Base-by-base conservation (phyloP, 2,329 filamentous ascomycete species). In the Graphium sp. region DNA sequence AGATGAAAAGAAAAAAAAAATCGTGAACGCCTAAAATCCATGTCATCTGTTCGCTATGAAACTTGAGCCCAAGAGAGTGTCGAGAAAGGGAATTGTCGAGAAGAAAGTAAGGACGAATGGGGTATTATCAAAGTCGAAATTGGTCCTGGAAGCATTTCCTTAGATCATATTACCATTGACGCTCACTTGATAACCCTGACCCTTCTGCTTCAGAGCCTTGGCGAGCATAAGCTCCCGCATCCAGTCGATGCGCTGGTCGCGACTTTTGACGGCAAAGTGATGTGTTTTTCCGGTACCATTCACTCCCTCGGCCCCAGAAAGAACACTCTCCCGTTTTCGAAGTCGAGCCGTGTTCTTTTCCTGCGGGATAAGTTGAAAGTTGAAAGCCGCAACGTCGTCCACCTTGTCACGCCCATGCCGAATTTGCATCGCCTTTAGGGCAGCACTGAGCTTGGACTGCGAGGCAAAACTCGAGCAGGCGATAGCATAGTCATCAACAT, bases 161-260 rank as follows among this genome's bases (percentile, higher is more conserved):
- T 52, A 78, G 44, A 79, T 75, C 69, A 75, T 76, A 52, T 72
- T 76, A 24, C 81, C 81, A 45, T 87, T 87, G 37, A 85, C 71
- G 45, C 73, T 78, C 41, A 89, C 71, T 53, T 85, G 78, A 41
- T 78, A 87, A 12, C 82, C 82, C 41, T 83, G 74, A 26, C 70
- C 74, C 64, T 85, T 89, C 53, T 83, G 77, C 59, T 75, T 80
- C 47, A 83, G 58, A 12, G 82, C 82, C 58, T 89, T 89, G 30
- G 82, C 82, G 25, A 91, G 69, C 82, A 91, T 91, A 35, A 91
- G 58, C 62, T 91, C 82, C 31, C 82, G 66, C 82, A 91, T 91
- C 89, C 89, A 98, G 49, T 94, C 87, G 43, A 95, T 94, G 35
- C 87, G 69, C 47, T 94, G 81, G 45, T 94, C 82, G 10, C 84